Percentiles rank a stretch among this genome's conserved stretches.
phyloP scores from a whole-genome alignment of 148 eudicot species.

The Spergularia marina region DNA sequence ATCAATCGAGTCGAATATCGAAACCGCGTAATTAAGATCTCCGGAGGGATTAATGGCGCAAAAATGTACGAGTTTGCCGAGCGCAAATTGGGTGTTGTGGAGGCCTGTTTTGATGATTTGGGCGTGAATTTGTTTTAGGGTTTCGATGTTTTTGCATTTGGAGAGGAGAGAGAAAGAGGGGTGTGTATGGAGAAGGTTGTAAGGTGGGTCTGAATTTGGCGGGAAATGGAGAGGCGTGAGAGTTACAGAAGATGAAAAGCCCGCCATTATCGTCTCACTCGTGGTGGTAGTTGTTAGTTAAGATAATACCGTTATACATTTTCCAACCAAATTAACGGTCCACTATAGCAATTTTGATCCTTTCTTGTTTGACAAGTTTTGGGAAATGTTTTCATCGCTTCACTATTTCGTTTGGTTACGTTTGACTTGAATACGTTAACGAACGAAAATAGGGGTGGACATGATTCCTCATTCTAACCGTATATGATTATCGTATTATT shows the following conservation, averaged over 20 bases:
- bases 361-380: too few relatives aligned
- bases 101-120: constrained; percentile 63
- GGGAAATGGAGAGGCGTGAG: constrained; percentile 37
- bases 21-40: constrained; percentile 38
- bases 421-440: too few relatives aligned
- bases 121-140: constrained; percentile 60
- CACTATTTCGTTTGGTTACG: too few relatives aligned
- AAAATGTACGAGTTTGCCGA: constrained; percentile 39
- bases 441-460: too few relatives aligned
- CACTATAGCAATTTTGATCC: too few relatives aligned
- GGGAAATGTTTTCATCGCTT: too few relatives aligned
- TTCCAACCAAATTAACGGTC: constrained; percentile 40
- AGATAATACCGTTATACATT: neutral
- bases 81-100: constrained; percentile 44
- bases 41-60: constrained; percentile 41
- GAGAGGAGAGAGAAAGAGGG: constrained; percentile 48
- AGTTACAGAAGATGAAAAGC: constrained; percentile 18
- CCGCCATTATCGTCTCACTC: constrained; percentile 18
- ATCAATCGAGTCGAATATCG: constrained; percentile 35
- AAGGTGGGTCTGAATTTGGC: constrained; percentile 47
- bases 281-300: too few relatives aligned
- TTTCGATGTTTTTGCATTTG: constrained; percentile 47
- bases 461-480: too few relatives aligned
- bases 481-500: too few relatives aligned
- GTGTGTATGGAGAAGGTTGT: constrained; percentile 44